Base-by-base conservation (phyloP, 345 rosid genomes). In the Pistacia atlantica region DNA sequence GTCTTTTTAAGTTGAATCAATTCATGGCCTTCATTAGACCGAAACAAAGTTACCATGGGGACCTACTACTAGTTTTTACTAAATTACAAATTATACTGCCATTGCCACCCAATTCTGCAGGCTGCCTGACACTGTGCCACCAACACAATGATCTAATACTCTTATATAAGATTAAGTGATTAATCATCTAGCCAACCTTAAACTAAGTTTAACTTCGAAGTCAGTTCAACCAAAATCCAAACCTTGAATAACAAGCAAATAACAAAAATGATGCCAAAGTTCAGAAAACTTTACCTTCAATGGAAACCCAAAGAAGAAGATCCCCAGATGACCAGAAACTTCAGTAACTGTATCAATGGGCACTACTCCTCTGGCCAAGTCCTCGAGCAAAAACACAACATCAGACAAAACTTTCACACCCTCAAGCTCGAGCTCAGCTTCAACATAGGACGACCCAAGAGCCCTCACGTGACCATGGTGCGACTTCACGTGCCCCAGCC, bases 401-500 rank as follows among this genome's bases (percentile, higher is more conserved):
- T 91, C 93, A 52, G 85, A 77, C 65, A 93, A 74, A 77, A 93
- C 84, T 69, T 82, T 74, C 25, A 91, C 87, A 76, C 93, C 90
- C 16, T 80, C 70, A 31, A 95, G 72, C 71, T 90, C 87, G 74
- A 94, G 80, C 79, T 86, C 88, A 10, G 93, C 98, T 42, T 89
- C 87, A 56, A 93, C 77, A 59, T 80, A 89, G 65, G 98, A 89
- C 65, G 92, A 85, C 1, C 88, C 88, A 6, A 84, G 65, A 18
- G 98, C 94, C 76, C 72, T 77, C 81, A 95, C 92, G 79, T 86
- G 95, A 1, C 92, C 93, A 0, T 78, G 78, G 14, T 79, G 73
- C 0, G 92, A 86, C 71, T 59, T 85, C 89, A 88, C 95, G 81
- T 86, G 92, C 37, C 97, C 97, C 74, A 93, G 80, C 86, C 77